Percentiles rank a stretch among this genome's conserved stretches.
phyloP scores from a whole-genome alignment of 805 yeast genomes.

The Starmerella cellae region DNA sequence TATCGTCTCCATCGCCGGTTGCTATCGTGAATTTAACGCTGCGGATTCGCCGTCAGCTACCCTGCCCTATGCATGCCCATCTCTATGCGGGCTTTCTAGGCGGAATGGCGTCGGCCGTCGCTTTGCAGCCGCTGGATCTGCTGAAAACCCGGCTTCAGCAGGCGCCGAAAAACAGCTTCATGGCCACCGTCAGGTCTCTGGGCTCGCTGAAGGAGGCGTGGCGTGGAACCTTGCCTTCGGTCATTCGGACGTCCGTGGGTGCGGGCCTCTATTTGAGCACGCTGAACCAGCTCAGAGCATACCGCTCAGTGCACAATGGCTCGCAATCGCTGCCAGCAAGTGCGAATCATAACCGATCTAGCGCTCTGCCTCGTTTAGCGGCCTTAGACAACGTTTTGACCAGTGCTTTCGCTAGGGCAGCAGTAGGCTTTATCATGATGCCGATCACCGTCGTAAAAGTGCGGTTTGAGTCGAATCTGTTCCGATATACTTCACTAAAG shows the following conservation, averaged over 20 bases:
- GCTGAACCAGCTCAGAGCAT: slow-evolving; percentile 34
- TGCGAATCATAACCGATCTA: slow-evolving; percentile 5
- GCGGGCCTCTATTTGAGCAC: slow-evolving; percentile 74
- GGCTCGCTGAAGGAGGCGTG: slow-evolving; percentile 32
- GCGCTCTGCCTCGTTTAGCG: slow-evolving; percentile 53
- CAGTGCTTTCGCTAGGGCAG: slow-evolving; percentile 67
- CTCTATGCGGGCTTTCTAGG: slow-evolving; percentile 70
- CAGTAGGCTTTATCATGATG: slow-evolving; percentile 82
- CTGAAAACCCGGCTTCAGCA: slow-evolving; percentile 81
- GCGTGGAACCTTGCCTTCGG: slow-evolving; percentile 91
- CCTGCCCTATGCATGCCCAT: slow-evolving; percentile 31
- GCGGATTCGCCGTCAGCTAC: not conserved
- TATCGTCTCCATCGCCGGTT: not conserved
- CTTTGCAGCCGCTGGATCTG: slow-evolving; percentile 78
- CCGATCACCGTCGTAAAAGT: slow-evolving; percentile 87
- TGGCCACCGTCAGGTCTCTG: slow-evolving; percentile 17
- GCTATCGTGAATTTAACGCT: not conserved
- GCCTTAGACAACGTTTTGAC: slow-evolving; percentile 55
- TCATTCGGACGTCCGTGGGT: slow-evolving; percentile 79
- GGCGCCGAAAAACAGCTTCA: slow-evolving; percentile 19
- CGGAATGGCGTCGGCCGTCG: slow-evolving; percentile 68
- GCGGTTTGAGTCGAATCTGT: slow-evolving; percentile 70
- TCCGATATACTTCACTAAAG: slow-evolving; percentile 49
- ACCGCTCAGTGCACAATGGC: not conserved
- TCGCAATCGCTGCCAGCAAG: not conserved